Base-by-base conservation (phyloP, 345 rosid genomes). In the Anacardium occidentale region DNA sequence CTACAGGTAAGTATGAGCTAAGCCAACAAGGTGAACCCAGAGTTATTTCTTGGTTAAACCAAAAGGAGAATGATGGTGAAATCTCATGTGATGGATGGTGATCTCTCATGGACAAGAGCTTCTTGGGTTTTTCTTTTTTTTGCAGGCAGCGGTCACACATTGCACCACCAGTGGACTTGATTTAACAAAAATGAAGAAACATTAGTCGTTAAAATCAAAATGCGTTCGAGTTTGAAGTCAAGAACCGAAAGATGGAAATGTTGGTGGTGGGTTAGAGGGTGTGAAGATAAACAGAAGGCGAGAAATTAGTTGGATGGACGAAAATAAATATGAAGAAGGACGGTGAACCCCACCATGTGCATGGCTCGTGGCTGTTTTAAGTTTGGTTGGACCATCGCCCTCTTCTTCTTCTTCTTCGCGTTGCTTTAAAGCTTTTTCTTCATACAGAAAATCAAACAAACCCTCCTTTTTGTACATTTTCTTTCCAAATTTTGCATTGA, bases 261-360 rank as follows among this genome's bases (percentile, higher is more conserved):
- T n/a, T n/a, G 61, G 12, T 32, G 69, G 72, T 57, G 42, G 52
- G 50, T 54, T 45, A 3, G 57, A 52, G 26, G 26, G n/a, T 10
- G 34, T 47, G 45, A 69, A 53, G 60, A 21, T 70, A 65, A 67
- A 60, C 26, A 62, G 52, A 52, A 66, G 75, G 63, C 69, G 50
- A 37, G 26, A 58, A 11, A 62, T 26, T 74, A 21, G 81, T 47
- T 64, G 75, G 74, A 55, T n/a, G 26, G 47, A 21, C 10, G 25
- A 29, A 60, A 21, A 22, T n/a, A 22, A 34, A 25, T 29, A 10
- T 17, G 57, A 18, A 14, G 14, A 9, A 62, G 66, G 45, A 14
- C 12, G 22, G 74, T 20, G 50, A 45, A 66, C 75, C 76, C 75
- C 74, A 77, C 80, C 86, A 80, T 63, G 84, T 78, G 84, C 77